Evolutionary conservation across 768 basidiomycete genomes (phyloP), one percentile per base, ranked within the genome.

Genomic region (Lactarius deliciosus): DNA sequence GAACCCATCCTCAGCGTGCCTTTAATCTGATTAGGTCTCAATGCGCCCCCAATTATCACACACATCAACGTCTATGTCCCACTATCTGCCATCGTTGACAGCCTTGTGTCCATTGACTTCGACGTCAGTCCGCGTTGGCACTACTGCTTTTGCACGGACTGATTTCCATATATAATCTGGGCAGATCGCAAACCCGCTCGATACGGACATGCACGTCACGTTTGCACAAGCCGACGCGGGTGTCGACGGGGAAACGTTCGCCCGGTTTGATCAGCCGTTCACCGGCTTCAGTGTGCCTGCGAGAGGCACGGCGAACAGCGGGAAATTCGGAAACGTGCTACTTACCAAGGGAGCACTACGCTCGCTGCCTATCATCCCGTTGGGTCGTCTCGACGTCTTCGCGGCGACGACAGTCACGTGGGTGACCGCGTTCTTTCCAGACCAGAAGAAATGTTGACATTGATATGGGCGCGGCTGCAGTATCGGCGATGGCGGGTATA

Each of bases 281-380:
- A 75, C 77, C 47, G 77, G 73, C 66, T 89, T 88, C 64, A 76
- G 84, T 32, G 76, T 88, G 10, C 86, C 86, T 0, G 79, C 87
- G 0, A 82, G 83, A 18, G 75, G 82, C 65, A 85, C 84, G 0
- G 86, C 83, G 59, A 86, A 86, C 72, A 87, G 86, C 50, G 89
- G 89, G 6, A 73, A 73, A 5, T 81, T 91, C 64, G 72, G 73
- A 2, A 81, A 88, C 56, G 89, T 90, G 15, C 66, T 85, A 30
- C 78, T 91, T 43, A 81, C 83, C 0, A 77, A 87, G 73, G 89
- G 89, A 11, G 84, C 82, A 0, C n/a, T 83, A 22, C 77, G 73
- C 2, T 84, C 88, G 5, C 78, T 91, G 3, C 79, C 68, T 5
- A 87, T 90, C 66, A 82, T 89, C 53, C 82, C 86, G 0, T 73